Base-by-base conservation (phyloP, 371 early-diverging fungal species). In the Mortierella sp. region DNA sequence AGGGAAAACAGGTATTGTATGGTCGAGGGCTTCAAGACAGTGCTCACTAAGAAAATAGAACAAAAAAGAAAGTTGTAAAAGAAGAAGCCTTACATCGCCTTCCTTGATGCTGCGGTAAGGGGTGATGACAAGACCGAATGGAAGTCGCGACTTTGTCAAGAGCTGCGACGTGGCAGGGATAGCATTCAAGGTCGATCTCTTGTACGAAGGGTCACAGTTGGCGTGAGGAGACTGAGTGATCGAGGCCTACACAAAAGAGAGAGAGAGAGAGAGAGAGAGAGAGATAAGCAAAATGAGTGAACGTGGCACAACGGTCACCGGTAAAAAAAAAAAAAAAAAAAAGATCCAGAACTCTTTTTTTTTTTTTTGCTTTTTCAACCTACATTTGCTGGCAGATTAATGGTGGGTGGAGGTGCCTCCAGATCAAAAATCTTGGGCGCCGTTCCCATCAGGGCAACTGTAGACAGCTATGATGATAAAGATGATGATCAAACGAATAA, bases 151-250 rank as follows among this genome's bases (percentile, higher is more conserved):
- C 81, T 96, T 97, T 73, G 87, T 89, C 62, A 96, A 83, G 26
- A 97, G 80, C 45, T 90, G 84, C 28, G 93, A 89, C 0, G 91
- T 94, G 51, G 90, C 88, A 7, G 98, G 98, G 44, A 97, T 86
- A 11, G 94, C 93, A 64, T 95, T 96, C 21, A 98, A 70, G 2
- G 99, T 98, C 59, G 88, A 92, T 65, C 97, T 88, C 81, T 95
- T 91, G 84, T 96, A 93, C 7, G 89, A 86, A 15, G 93, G 89
- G 44, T 91, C 89, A 70, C 92, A 91, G 75, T 92, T 91, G 37
- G 87, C 84, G 55, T 81, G 70, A 18, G 87, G 89, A 28, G 93
- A 91, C 59, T 89, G 84, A n/a, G 92, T 92, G 57, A 92, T 86
- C 9, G 92, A 80, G n/a, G 89, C 82, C 87, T 92, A 83, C 25